A percentile compares a stretch with the other conserved stretches of the same genome.
These are phyloP conservation scores for Cutaneotrichosporon sp. DNA, from an alignment of 1,284 basidiomycete genomes.

Conservation along the genomic window DNA sequence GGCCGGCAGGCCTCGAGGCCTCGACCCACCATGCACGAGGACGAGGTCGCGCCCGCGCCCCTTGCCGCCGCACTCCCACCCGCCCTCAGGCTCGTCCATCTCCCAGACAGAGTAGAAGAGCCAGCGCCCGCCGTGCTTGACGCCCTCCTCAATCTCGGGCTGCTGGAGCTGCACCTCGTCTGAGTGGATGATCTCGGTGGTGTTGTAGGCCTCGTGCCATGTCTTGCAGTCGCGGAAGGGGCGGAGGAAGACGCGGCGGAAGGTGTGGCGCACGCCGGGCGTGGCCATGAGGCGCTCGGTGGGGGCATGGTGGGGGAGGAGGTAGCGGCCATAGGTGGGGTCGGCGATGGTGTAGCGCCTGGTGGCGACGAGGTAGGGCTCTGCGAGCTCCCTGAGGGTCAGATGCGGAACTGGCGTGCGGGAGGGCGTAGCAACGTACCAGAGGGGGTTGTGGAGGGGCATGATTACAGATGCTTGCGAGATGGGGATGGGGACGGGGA, in stretches of 20 bases:
- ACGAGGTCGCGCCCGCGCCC: constrained; percentile 49
- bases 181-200: constrained; percentile 44
- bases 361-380: constrained; percentile 41
- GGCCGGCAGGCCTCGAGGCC: no score
- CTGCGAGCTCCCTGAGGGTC: constrained; percentile 44
- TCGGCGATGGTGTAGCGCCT: constrained; percentile 44
- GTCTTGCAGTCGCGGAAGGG: constrained; percentile 34
- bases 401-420: neutral
- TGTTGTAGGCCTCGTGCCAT: constrained; percentile 40
- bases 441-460: constrained; percentile 33
- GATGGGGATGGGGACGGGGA: no score
- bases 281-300: constrained; percentile 41
- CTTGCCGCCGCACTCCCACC: constrained; percentile 45
- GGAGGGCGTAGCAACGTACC: constrained; percentile 18
- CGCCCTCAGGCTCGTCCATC: constrained; percentile 41
- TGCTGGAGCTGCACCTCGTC: constrained; percentile 46
- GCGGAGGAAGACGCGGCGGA: constrained; percentile 49
- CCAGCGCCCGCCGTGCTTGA: constrained; percentile 47
- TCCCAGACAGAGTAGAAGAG: constrained; percentile 53
- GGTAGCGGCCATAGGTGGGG: constrained; percentile 51
- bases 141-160: constrained; percentile 42
- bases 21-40: constrained; percentile 49
- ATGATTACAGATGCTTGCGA: constrained; percentile 22
- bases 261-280: constrained; percentile 36
- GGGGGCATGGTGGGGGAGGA: constrained; percentile 43